These are phyloP conservation scores for Saccharomycopsis sp. DNA, from an alignment of 805 yeast genomes.

Conservation along the genomic window DNA sequence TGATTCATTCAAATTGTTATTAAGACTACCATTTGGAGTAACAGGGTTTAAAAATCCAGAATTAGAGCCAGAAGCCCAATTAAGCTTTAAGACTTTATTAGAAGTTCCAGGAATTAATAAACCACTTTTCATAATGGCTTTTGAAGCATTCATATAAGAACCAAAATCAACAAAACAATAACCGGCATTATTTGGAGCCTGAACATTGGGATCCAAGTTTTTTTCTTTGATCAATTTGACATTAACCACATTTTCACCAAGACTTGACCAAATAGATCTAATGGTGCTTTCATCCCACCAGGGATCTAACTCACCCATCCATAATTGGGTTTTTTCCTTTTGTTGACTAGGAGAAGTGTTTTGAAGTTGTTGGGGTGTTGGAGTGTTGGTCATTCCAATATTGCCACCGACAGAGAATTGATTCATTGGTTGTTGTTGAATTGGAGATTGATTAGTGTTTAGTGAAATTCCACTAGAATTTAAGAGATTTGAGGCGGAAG, in stretches of 20 bases:
- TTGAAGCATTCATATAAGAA: slow-evolving; percentile 45
- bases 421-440: not conserved
- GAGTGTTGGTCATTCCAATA: too few species aligned
- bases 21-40: not conserved
- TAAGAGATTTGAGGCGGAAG: too few species aligned
- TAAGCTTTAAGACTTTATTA: slow-evolving; percentile 53
- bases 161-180: slow-evolving; percentile 79
- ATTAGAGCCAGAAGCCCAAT: slow-evolving; percentile 67
- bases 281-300: slow-evolving; percentile 69
- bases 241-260: slow-evolving; percentile 49
- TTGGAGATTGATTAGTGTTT: not conserved
- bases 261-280: slow-evolving; percentile 54
- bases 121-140: slow-evolving; percentile 62
- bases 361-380: not conserved
- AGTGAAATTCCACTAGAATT: too few species aligned
- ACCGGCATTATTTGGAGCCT: slow-evolving; percentile 38
- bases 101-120: slow-evolving; percentile 52
- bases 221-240: slow-evolving; percentile 69
- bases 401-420: not conserved
- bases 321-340: slow-evolving; percentile 29
- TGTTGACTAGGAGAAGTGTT: slow-evolving; percentile 3
- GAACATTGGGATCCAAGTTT: slow-evolving; percentile 25
- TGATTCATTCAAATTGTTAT: slow-evolving; percentile 30
- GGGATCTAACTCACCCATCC: slow-evolving; percentile 91
- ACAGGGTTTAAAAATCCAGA: slow-evolving; percentile 31